These are phyloP conservation scores for Cercospora citrullina DNA, from an alignment of 2,329 filamentous ascomycete genomes.

Conservation along the genomic window DNA sequence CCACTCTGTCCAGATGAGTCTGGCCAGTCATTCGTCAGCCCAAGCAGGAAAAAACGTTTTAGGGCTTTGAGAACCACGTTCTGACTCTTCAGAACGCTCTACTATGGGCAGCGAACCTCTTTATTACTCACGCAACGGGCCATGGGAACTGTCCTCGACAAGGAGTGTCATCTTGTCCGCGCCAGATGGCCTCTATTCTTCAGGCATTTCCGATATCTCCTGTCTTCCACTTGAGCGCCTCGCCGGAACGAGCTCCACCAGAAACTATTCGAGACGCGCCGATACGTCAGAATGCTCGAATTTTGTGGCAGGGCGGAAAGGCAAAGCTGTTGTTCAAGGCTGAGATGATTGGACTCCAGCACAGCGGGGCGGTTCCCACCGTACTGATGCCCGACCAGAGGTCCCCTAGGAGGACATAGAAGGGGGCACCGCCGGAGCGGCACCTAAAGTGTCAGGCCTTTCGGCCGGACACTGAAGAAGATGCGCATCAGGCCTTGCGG, in stretches of 20 bases:
- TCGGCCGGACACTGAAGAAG: neutral
- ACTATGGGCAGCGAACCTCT: too few species aligned
- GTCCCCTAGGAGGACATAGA: neutral
- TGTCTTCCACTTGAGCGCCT: neutral
- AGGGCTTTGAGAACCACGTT: too few species aligned
- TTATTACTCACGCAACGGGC: too few species aligned
- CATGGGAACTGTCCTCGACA: neutral
- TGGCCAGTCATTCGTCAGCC: neutral
- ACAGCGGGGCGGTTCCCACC: neutral
- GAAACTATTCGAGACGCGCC: neutral
- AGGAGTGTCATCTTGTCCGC: neutral
- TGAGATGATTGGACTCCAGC: neutral
- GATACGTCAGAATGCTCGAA: neutral
- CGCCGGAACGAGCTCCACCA: neutral
- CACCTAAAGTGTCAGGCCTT: neutral
- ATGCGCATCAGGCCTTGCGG: neutral
- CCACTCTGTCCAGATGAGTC: neutral
- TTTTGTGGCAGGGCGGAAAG: neutral
- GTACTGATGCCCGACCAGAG: neutral
- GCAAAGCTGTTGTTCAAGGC: neutral
- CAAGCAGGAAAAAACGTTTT: neutral
- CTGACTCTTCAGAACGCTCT: too few species aligned
- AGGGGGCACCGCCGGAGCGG: neutral
- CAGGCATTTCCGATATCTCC: neutral
- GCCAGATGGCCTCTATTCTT: neutral